Conservation (phyloP, 345 rosid genomes). For the Corchorus capsularis region DNA sequence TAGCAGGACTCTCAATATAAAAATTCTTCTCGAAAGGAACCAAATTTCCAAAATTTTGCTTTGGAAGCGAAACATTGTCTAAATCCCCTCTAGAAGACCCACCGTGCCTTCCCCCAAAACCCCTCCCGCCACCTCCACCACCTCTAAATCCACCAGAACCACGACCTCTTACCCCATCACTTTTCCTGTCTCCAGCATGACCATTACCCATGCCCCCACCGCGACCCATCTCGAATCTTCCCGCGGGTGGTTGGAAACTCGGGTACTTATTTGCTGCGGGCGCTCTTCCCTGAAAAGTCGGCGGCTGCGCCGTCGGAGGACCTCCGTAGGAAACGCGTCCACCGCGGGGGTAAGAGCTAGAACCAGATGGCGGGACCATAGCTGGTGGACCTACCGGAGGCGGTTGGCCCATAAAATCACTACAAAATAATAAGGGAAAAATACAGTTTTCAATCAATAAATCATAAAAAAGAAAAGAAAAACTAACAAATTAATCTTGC, state of each 20-base stretch:
- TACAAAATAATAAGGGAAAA: conserved; percentile 21
- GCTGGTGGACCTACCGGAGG: conserved; percentile 32
- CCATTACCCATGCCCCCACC: conserved; percentile 31
- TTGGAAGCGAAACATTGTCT: conserved; percentile 65
- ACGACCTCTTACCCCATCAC: conserved; percentile 28
- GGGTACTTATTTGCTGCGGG: conserved; percentile 43
- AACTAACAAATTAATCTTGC: not conserved
- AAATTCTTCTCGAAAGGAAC: conserved; percentile 90
- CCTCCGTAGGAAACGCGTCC: conserved; percentile 47
- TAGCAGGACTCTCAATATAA: conserved; percentile 65
- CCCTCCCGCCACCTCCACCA: conserved; percentile 34
- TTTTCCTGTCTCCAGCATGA: conserved; percentile 31
- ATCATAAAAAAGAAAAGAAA: not conserved
- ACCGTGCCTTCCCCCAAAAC: conserved; percentile 56
- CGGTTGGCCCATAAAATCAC: conserved; percentile 53
- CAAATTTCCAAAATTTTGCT: conserved; percentile 70
- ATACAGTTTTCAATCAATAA: not conserved
- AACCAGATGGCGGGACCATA: conserved; percentile 25
- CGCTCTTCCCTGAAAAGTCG: conserved; percentile 37
- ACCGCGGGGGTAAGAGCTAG: conserved; percentile 39
- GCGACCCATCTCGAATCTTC: conserved; percentile 52
- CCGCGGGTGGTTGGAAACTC: conserved; percentile 55
- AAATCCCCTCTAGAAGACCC: conserved; percentile 59
- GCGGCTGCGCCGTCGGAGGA: conserved; percentile 31
- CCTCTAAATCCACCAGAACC: conserved; percentile 32